A percentile compares a stretch with the other conserved stretches of the same genome.
phyloP scores from a whole-genome alignment of 768 basidiomycete genomes.

The Megacollybia marginata region DNA sequence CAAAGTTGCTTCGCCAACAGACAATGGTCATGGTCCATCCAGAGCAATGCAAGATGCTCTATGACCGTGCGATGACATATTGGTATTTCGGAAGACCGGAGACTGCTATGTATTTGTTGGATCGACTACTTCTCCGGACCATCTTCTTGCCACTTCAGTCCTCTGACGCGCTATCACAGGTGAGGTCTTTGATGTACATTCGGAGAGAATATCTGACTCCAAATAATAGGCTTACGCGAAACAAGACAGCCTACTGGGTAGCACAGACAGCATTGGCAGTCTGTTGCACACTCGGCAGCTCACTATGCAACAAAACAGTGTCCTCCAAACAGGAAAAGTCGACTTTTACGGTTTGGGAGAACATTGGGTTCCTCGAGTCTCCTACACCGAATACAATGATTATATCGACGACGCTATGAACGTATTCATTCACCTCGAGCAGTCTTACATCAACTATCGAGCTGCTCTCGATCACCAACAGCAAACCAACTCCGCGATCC shows the following conservation, averaged over 20 bases:
- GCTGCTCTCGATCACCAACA: conserved; percentile 1
- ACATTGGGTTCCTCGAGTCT: conserved; percentile 1
- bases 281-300: neutral
- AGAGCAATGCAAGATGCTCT: conserved; percentile 1
- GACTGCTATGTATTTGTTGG: too few relatives aligned
- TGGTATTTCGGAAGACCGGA: conserved; percentile 1
- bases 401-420: neutral
- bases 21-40: neutral
- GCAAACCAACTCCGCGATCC: neutral
- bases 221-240: neutral
- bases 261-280: neutral
- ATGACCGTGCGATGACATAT: neutral
- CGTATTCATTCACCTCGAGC: neutral
- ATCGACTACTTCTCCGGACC: too few relatives aligned
- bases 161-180: too few relatives aligned
- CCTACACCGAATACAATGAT: neutral
- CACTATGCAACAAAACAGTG: neutral
- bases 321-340: neutral
- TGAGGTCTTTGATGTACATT: too few relatives aligned
- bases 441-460: neutral
- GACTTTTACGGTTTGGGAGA: neutral
- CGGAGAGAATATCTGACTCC: too few relatives aligned
- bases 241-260: neutral
- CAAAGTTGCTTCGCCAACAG: neutral
- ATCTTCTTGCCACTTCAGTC: too few relatives aligned